phyloP scores from a whole-genome alignment of 495 filamentous ascomycete species.

The Penicillium pancosmium region DNA sequence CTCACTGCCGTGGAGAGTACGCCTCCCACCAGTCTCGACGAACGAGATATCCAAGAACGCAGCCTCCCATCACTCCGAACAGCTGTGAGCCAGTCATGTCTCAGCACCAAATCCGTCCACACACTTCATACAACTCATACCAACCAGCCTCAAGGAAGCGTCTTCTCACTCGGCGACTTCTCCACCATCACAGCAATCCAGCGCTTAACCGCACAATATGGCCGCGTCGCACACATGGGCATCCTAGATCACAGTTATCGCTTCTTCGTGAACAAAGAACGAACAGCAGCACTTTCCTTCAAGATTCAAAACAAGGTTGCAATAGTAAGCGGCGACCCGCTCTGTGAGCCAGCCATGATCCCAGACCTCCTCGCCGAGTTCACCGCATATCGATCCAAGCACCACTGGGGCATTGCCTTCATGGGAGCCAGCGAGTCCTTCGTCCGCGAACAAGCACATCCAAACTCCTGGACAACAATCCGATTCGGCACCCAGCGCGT shows the following conservation, averaged over 20 bases:
- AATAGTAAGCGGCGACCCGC: slow-evolving; percentile 44
- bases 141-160: slow-evolving; percentile 10
- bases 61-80: not conserved
- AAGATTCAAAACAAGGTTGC: slow-evolving; percentile 41
- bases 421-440: slow-evolving; percentile 41
- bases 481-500: slow-evolving; percentile 46
- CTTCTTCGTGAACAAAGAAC: slow-evolving; percentile 41
- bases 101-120: slow-evolving; percentile 5
- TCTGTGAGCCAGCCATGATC: slow-evolving; percentile 32
- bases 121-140: not conserved
- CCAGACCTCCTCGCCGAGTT: slow-evolving; percentile 39
- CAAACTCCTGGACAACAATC: slow-evolving; percentile 39
- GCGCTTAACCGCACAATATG: slow-evolving; percentile 33
- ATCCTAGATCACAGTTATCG: slow-evolving; percentile 47
- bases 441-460: slow-evolving; percentile 24
- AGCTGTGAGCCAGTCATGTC: not conserved
- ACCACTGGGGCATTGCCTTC: slow-evolving; percentile 37
- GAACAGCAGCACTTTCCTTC: slow-evolving; percentile 42
- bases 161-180: slow-evolving; percentile 35
- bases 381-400: slow-evolving; percentile 30
- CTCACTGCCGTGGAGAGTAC: slow-evolving; percentile 11
- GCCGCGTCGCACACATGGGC: slow-evolving; percentile 48
- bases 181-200: slow-evolving; percentile 33
- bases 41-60: slow-evolving; percentile 5
- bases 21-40: slow-evolving; percentile 21